Percentiles rank a stretch among this genome's conserved stretches.
phyloP scores from a whole-genome alignment of 1,284 basidiomycete genomes.

The Boletus smithii region DNA sequence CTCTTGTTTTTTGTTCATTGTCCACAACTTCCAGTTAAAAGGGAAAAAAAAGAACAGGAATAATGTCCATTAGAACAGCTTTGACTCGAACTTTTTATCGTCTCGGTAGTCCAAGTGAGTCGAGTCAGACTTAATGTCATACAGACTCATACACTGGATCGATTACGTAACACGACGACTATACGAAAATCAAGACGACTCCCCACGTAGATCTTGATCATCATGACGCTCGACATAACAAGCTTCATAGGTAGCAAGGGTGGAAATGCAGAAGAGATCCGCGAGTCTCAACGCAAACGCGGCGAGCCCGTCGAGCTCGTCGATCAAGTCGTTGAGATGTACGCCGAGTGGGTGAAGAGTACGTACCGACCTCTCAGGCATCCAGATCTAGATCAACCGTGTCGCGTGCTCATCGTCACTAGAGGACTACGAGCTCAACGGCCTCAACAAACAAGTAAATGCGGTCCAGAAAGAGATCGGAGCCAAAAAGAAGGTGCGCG shows the following conservation, averaged over 20 bases:
- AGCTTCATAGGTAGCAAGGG: constrained; percentile 85
- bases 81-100: too few relatives aligned
- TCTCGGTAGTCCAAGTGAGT: not conserved
- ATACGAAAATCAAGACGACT: not conserved
- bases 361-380: too few relatives aligned
- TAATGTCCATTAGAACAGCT: too few relatives aligned
- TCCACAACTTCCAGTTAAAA: too few relatives aligned
- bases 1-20: too few relatives aligned
- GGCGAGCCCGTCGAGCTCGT: constrained; percentile 88
- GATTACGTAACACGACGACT: constrained; percentile 22
- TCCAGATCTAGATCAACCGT: not conserved
- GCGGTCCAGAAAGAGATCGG: constrained; percentile 92
- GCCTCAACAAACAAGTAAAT: constrained; percentile 81
- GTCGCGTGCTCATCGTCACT: constrained; percentile 5
- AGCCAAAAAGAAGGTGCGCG: constrained; percentile 82
- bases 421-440: constrained; percentile 87
- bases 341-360: constrained; percentile 91
- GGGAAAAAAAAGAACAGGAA: too few relatives aligned
- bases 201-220: constrained; percentile 4
- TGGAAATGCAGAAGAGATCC: constrained; percentile 90
- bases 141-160: not conserved
- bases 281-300: constrained; percentile 91
- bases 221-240: constrained; percentile 72
- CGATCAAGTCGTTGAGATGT: constrained; percentile 91
- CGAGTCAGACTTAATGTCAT: not conserved